Conservation (phyloP, 2,329 filamentous ascomycete genomes). For the Chalaropsis thielavioides region DNA sequence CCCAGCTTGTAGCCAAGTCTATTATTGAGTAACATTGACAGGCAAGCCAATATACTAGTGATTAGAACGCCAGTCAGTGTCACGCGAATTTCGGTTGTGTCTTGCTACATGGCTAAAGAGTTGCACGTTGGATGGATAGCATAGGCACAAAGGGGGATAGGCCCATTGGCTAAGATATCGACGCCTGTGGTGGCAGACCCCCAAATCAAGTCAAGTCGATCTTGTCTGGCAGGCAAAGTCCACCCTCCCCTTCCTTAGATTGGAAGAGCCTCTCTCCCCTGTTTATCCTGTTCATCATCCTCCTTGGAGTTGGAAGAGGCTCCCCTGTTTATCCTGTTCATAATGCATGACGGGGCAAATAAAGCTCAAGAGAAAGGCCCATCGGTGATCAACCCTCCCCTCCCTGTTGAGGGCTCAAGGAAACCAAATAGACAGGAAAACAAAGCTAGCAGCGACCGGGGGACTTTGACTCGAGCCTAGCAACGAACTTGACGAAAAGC, state of each 20-base stretch:
- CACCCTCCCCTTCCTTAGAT: no score
- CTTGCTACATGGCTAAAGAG: background rate
- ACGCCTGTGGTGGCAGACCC: background rate
- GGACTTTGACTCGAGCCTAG: slow-evolving; percentile 1
- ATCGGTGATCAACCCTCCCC: background rate
- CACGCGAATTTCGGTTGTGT: slow-evolving; percentile 5
- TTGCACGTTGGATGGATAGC: background rate
- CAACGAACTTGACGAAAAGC: background rate
- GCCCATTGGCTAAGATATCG: background rate
- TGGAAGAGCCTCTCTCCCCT: no score
- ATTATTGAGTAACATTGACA: background rate
- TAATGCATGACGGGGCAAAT: background rate
- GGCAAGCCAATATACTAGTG: no score
- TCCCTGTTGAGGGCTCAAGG: background rate
- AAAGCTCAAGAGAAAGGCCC: background rate
- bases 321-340: background rate
- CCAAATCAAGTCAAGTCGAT: background rate
- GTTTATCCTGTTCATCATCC: no score
- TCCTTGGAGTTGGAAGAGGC: background rate
- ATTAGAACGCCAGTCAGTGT: background rate
- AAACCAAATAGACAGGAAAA: background rate
- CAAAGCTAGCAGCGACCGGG: background rate
- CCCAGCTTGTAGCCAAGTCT: no score
- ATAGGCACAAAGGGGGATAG: background rate
- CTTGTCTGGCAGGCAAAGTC: background rate